Percentiles rank a stretch among this genome's conserved stretches.
phyloP scores from a whole-genome alignment of 371 early-diverging fungal genomes.

The Rhizomucor miehei region DNA sequence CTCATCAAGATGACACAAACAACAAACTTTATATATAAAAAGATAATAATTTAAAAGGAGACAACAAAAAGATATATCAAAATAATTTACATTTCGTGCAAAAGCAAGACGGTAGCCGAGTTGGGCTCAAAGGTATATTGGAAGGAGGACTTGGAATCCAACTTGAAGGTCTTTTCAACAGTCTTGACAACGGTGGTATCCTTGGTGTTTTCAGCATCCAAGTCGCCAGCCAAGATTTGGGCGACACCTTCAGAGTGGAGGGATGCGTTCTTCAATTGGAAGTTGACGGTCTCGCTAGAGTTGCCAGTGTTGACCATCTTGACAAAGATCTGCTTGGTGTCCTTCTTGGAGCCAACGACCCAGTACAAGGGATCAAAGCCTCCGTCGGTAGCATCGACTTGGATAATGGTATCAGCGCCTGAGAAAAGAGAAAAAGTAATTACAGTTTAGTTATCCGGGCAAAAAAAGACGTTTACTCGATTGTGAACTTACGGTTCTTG shows the following conservation, averaged over 20 bases:
- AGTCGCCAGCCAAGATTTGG: constrained; percentile 10
- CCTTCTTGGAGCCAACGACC: constrained; percentile 25
- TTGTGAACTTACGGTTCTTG: constrained; percentile 7
- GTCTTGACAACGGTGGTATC: constrained; percentile 8
- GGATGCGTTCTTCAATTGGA: constrained; percentile 9
- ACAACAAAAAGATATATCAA: too few relatives aligned
- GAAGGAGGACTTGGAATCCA: constrained; percentile 6
- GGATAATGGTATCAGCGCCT: constrained; percentile 20
- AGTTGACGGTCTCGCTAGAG: constrained; percentile 4
- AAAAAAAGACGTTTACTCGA: neutral
- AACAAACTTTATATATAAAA: too few relatives aligned
- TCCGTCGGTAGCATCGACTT: constrained; percentile 17
- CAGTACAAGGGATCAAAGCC: constrained; percentile 26
- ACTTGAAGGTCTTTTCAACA: constrained; percentile 9
- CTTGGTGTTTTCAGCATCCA: constrained; percentile 10
- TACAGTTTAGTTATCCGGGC: neutral
- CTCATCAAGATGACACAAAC: too few relatives aligned
- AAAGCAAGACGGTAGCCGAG: constrained; percentile 16
- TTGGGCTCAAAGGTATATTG: constrained; percentile 16
- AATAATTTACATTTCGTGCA: neutral
- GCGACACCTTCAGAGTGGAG: constrained; percentile 15
- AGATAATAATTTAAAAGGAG: too few relatives aligned
- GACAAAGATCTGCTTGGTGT: constrained; percentile 12
- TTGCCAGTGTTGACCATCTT: constrained; percentile 17
- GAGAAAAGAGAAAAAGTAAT: neutral